Evolutionary conservation across 2,329 filamentous ascomycete species (phyloP).

Genomic region (Aspergillus quadricinctus): DNA sequence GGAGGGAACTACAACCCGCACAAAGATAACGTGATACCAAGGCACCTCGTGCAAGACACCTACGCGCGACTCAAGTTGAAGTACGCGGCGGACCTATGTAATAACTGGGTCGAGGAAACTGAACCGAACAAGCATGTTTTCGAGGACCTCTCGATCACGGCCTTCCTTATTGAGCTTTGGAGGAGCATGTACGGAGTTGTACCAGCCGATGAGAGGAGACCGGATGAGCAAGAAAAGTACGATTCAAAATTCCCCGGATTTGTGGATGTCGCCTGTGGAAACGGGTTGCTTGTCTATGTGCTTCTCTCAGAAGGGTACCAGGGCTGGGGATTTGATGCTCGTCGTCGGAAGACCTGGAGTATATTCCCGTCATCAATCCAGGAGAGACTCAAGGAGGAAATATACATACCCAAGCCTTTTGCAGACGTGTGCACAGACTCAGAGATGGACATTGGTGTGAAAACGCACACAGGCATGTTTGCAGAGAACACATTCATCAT

Average conservation of each 20-base stretch:
- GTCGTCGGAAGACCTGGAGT: slow-evolving; percentile 78
- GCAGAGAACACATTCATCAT: slow-evolving; percentile 78
- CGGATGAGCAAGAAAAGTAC: slow-evolving; percentile 11
- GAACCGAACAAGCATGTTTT: slow-evolving; percentile 91
- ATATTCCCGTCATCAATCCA: slow-evolving; percentile 57
- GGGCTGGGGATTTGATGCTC: slow-evolving; percentile 90
- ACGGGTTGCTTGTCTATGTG: slow-evolving; percentile 83
- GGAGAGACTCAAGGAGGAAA: slow-evolving; percentile 52
- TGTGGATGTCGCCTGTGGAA: slow-evolving; percentile 93
- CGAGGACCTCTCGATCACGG: slow-evolving; percentile 85
- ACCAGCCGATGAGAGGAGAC: slow-evolving; percentile 16
- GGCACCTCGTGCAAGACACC: slow-evolving; percentile 72
- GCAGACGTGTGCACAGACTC: slow-evolving; percentile 16
- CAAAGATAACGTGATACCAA: slow-evolving; percentile 76
- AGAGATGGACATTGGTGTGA: slow-evolving; percentile 10
- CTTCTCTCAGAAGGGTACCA: slow-evolving; percentile 73
- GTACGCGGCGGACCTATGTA: slow-evolving; percentile 67
- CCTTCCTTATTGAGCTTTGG: slow-evolving; percentile 93
- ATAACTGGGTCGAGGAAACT: slow-evolving; percentile 79
- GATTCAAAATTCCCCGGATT: slow-evolving; percentile 70
- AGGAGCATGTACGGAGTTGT: slow-evolving; percentile 64
- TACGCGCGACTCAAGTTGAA: slow-evolving; percentile 75
- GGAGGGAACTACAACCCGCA: slow-evolving; percentile 72
- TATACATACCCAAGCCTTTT: slow-evolving; percentile 57
- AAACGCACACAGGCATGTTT: slow-evolving; percentile 58